Base-by-base conservation (phyloP, 228 moss, liverwort and hornwort species). In the Sphagnum fallax region DNA sequence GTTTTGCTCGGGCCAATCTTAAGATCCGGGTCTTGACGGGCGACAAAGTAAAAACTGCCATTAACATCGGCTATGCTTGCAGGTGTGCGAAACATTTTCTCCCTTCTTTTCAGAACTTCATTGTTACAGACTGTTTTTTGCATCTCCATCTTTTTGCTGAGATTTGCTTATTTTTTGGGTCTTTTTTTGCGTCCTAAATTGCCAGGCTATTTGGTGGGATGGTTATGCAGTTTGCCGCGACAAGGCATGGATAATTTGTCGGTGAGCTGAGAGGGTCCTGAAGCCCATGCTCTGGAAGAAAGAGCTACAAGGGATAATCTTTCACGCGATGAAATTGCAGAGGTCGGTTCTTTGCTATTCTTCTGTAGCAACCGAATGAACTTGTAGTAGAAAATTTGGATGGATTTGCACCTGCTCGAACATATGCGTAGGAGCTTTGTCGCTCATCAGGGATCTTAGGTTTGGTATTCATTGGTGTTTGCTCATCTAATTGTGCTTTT, bases 11-110 rank as follows among this genome's bases (percentile, higher is more conserved):
- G 60, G 97, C 97, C 50, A 93, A 93, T 15, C 91, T 97, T 16
- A 91, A 84, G 52, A 90, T 97, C 53, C 93, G 97, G 97, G 93
- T 97, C 47, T 78, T 93, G 67, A 97, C 97, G 4, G 97, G 97
- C 10, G 96, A 96, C 65, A 96, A 96, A 78, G 88, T 92, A 83
- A 93, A 96, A 80, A 96, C 93, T 50, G 97, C 97, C 9, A 91
- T 97, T 77, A 97, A 97, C 67, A 91, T 97, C 67, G 97, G 93
- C 69, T 93, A 93, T 57, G 97, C 97, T 51, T 90, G 91, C 91
- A 93, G 94, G 94, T 94, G 66, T 55, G 9, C 2, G 12, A 55
- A 12, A 55, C 55, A 55, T 55, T 55, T 55, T 55, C 1, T 8
- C 55, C 12, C 55, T 55, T 55, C 55, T 55, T 55, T 55, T 8